Conservation (phyloP, 176 grass and related monocot species). For the Coix lacrymajobi region DNA sequence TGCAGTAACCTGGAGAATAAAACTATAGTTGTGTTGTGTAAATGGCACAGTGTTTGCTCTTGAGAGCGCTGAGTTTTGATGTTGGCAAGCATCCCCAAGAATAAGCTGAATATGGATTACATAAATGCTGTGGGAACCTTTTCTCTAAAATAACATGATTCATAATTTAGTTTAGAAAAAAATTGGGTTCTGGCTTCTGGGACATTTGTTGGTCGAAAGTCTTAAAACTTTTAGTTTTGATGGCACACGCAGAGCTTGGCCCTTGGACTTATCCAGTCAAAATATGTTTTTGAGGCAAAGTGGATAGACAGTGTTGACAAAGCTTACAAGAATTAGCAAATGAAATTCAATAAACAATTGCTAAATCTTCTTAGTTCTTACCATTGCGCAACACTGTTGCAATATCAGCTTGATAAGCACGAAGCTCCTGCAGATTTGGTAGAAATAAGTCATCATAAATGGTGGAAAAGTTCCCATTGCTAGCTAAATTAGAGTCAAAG, state of each 20-base stretch:
- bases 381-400: constrained; percentile 94
- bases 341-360: constrained; percentile 9
- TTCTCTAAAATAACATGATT: not conserved
- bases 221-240: not conserved
- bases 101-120: not conserved
- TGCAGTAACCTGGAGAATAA: not conserved
- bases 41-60: not conserved
- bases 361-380: constrained; percentile 45
- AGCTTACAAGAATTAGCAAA: not conserved
- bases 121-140: not conserved
- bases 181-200: not conserved
- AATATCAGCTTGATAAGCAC: constrained; percentile 98
- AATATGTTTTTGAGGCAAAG: not conserved
- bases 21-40: not conserved
- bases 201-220: not conserved
- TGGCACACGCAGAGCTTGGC: not conserved
- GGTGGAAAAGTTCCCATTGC: not conserved
- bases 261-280: not conserved
- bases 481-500: not conserved
- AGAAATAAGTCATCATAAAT: constrained; percentile 20
- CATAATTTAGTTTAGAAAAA: not conserved
- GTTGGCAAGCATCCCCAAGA: not conserved
- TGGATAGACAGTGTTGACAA: not conserved
- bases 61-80: not conserved
- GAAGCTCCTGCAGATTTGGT: constrained; percentile 64